phyloP scores from a whole-genome alignment of 257 asterid species.

The Solanum pinnatisectum region DNA sequence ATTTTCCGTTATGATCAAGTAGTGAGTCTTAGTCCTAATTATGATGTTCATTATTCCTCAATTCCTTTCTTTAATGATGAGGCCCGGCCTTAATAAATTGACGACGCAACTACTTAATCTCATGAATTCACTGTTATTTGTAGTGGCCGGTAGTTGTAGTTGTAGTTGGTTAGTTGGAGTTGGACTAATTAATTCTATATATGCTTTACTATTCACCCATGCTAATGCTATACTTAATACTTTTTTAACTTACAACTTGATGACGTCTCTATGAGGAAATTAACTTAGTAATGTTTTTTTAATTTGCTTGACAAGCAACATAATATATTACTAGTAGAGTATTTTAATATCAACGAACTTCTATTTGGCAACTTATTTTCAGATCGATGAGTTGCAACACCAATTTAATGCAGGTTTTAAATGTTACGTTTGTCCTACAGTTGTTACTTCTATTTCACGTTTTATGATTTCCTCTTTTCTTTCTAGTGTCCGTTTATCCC shows the following conservation, averaged over 20 bases:
- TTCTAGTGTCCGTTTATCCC: background rate
- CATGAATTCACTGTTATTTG: background rate
- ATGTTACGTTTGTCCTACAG: background rate
- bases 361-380: background rate
- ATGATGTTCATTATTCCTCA: constrained; percentile 15
- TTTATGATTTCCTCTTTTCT: background rate
- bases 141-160: background rate
- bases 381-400: too few relatives aligned
- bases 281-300: background rate
- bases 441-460: background rate
- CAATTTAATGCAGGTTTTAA: background rate
- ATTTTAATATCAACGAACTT: background rate
- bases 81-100: constrained; percentile 34
- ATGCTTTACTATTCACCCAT: background rate
- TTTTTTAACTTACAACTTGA: background rate
- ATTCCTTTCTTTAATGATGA: constrained; percentile 33
- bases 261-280: background rate
- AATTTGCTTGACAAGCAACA: background rate
- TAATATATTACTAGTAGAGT: background rate
- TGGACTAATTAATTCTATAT: background rate
- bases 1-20: constrained; percentile 38
- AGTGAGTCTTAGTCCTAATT: constrained; percentile 24
- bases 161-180: background rate
- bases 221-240: background rate
- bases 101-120: constrained; percentile 47